A percentile compares a stretch with the other conserved stretches of the same genome.
Conservation (phyloP, 1,139 yeast genomes). For the Yamadazyma diospyri region DNA sequence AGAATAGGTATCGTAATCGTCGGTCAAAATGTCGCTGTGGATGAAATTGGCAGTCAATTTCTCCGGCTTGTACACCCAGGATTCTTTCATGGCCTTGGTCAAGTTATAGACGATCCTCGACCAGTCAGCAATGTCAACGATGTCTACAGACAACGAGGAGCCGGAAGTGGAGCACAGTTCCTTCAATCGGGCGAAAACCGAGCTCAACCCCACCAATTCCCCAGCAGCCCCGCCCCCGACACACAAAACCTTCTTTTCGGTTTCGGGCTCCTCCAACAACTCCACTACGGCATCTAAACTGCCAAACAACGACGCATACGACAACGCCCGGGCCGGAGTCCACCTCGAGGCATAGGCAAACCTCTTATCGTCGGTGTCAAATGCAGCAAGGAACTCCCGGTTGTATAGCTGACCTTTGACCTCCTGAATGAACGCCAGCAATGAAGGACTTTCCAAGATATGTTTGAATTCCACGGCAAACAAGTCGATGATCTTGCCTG, state of each 20-base stretch:
- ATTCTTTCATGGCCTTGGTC: conserved; percentile 36
- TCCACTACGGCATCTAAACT: conserved; percentile 41
- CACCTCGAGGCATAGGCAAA: conserved; percentile 80
- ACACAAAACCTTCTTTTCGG: conserved; percentile 44
- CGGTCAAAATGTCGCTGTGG: conserved; percentile 45
- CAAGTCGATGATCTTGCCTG: conserved; percentile 43
- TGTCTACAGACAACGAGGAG: conserved; percentile 40
- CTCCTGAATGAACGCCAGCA: conserved; percentile 50
- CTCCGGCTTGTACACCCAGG: conserved; percentile 49
- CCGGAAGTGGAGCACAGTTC: conserved; percentile 32
- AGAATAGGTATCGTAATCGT: conserved; percentile 14
- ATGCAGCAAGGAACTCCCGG: conserved; percentile 68
- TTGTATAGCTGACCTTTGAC: conserved; percentile 71
- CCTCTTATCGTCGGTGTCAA: conserved; percentile 58
- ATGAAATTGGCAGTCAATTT: conserved; percentile 45
- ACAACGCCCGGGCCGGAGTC: conserved; percentile 80
- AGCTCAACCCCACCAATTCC: conserved; percentile 67
- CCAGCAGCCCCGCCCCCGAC: conserved; percentile 93
- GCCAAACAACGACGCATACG: conserved; percentile 65
- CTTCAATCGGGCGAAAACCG: conserved; percentile 52
- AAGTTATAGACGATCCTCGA: conserved; percentile 44
- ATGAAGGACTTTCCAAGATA: conserved; percentile 43
- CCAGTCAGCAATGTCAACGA: conserved; percentile 85
- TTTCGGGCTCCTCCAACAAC: conserved; percentile 29
- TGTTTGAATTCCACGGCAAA: conserved; percentile 46